A percentile compares a stretch with the other conserved stretches of the same genome.
These are phyloP conservation scores for Carpinus fangiana DNA, from an alignment of 306 rosid genomes.

Conservation along the genomic window DNA sequence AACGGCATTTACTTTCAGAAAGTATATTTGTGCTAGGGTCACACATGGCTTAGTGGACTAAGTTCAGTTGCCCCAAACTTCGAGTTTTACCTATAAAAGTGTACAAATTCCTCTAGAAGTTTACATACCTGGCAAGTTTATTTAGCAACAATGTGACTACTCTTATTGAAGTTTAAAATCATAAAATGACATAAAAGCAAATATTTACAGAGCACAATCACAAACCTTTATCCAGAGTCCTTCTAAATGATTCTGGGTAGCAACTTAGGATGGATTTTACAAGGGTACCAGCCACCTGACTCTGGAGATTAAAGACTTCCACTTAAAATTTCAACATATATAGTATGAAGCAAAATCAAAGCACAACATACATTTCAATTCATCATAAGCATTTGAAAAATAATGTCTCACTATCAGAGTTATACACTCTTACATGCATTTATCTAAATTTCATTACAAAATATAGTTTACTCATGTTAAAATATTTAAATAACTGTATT, in stretches of 20 bases:
- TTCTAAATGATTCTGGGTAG: slow-evolving; percentile 46
- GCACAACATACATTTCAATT: not conserved
- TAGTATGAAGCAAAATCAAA: not conserved
- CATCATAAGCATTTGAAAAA: not conserved
- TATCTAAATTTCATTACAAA: not conserved
- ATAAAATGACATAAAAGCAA: not conserved
- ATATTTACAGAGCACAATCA: slow-evolving; percentile 7
- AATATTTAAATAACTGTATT: not conserved
- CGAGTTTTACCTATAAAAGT: not conserved
- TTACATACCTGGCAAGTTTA: not conserved
- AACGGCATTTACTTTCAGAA: not conserved
- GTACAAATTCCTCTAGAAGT: not conserved
- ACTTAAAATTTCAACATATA: not conserved
- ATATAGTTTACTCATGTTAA: not conserved
- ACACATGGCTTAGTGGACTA: not conserved
- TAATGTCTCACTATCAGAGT: not conserved
- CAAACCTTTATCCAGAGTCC: slow-evolving; percentile 58
- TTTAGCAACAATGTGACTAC: not conserved
- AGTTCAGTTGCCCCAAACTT: not conserved
- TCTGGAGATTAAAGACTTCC: slow-evolving; percentile 28
- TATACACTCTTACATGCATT: not conserved
- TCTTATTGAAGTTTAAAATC: not conserved
- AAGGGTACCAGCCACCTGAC: slow-evolving; percentile 41
- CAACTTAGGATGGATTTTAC: slow-evolving; percentile 39
- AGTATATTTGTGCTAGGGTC: not conserved